A percentile compares a stretch with the other conserved stretches of the same genome.
These are phyloP conservation scores for Eimeria brunetti DNA, from an alignment of 169 alveolate genomes.

Conservation along the genomic window DNA sequence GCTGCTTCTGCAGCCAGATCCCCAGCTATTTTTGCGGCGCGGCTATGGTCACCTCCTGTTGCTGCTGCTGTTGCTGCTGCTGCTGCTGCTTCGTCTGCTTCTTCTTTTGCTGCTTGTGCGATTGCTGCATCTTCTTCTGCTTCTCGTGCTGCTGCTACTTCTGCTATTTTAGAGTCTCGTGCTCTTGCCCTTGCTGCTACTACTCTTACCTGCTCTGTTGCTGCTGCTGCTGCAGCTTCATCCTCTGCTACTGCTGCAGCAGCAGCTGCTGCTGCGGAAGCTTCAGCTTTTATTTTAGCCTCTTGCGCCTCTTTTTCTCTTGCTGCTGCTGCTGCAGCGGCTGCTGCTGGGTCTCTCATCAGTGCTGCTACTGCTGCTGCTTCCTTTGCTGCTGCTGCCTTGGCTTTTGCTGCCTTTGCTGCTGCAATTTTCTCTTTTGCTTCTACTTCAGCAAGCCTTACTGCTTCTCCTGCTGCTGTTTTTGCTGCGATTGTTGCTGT, in stretches of 20 bases:
- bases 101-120: no score
- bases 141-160: neutral
- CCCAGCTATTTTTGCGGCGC: neutral
- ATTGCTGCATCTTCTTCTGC: no score
- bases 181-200: neutral
- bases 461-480: neutral
- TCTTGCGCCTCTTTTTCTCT: neutral
- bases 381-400: neutral
- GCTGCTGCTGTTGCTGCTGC: conserved; percentile 11
- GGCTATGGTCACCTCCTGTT: neutral
- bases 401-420: neutral
- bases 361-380: neutral
- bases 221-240: neutral
- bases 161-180: neutral
- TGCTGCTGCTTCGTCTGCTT: conserved; percentile 17
- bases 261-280: neutral
- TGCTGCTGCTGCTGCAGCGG: conserved; percentile 4
- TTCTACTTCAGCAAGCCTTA: neutral
- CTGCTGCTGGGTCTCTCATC: neutral
- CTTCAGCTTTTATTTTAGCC: neutral
- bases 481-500: no score
- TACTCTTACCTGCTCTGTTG: neutral
- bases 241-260: no score
- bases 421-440: no score
- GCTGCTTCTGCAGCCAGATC: neutral